Base-by-base conservation (phyloP, 2,329 filamentous ascomycete species). In the Colletotrichum sp. region DNA sequence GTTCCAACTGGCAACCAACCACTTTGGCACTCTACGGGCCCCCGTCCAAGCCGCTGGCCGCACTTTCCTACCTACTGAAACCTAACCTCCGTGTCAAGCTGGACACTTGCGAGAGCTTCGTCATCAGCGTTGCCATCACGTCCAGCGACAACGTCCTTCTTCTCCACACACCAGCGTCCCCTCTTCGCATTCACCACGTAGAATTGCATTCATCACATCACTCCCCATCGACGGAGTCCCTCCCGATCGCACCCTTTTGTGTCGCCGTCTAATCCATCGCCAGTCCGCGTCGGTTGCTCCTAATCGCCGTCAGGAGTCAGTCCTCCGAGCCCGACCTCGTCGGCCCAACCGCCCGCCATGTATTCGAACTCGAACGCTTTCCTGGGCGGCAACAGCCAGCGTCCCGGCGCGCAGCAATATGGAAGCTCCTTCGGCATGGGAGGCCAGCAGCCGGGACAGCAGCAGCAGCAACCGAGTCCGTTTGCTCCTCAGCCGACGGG, bases 311-410 rank as follows among this genome's bases (percentile, higher is more conserved):
- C 66, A 69, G 49, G 70, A 75, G 63, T 65, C 10, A 21, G 44
- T 4, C 44, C 64, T 60, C 59, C 67, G 68, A 68, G 72, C 77
- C 59, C 64, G 68, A 75, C 60, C 76, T 63, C 44, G 57, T 59
- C 71, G 73, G 68, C 77, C 44, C 44, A 70, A 62, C 60, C 55
- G 63, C 66, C 76, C 79, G 78, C 82, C 86, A 98, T 98, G 96
- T 99, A 95, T 88, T 97, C 95, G 79, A 95, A 94, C 84, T 95
- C 95, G 79, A 98, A 95, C 88, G 93, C 95, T 79, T 98, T 93
- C 86, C 87, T 98, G 82, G 95, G 95, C 86, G 94, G 93, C 87
- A 95, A 93, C 83, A 94, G 90, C 88, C 92, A 94, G 84, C 94
- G 93, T 76, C 94, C 94, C 66, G 92, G 92, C 70, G 91, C 91